Evolutionary conservation across 768 basidiomycete species (phyloP), one percentile per base, ranked within the genome.

Genomic region (Lactarius psammicola): DNA sequence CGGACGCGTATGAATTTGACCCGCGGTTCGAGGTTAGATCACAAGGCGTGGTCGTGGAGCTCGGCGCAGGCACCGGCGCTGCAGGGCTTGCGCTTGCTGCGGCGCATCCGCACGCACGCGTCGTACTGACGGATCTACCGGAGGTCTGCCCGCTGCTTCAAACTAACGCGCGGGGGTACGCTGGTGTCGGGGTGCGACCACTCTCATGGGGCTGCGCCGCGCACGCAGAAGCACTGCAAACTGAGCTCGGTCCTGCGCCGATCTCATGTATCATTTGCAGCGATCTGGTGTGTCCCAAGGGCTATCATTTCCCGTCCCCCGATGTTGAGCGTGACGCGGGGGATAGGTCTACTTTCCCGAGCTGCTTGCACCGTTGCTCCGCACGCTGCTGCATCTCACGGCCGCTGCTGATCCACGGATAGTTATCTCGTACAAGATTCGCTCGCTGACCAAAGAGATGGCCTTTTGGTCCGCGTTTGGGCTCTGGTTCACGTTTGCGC

Each of bases 301-400:
- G 28, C 30, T 20, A 13, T 30, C 36, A 38, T 26, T 33, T 11
- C 38, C 56, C 64, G 4, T 30, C 30, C n/a, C 11, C n/a, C 18
- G 40, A 31, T 66, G 20, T 31, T 44, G 18, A 33, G 58, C 57
- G 20, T 68, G n/a, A 56, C 62, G 36, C 58, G 33, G 63, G 10
- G 44, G 44, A 66, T 69, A 94, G 89, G 84, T 95, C 13, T 95
- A 95, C 75, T 95, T 95, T 72, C 90, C 91, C 0, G 85, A 90
- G 64, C 83, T 95, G 1, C 80, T 92, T 13, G 89, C 86, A 0
- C 89, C 89, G 5, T 82, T 95, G 20, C 78, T 95, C 23, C 84
- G 87, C 2, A 86, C 89, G 2, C 80, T 95, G 15, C 76, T 96
- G 3, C 82, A 88, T 26, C 79, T 95, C 26, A 87, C 93, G 4